Conservation (phyloP, 2,329 filamentous ascomycete genomes). For the Cercospora beticola region DNA sequence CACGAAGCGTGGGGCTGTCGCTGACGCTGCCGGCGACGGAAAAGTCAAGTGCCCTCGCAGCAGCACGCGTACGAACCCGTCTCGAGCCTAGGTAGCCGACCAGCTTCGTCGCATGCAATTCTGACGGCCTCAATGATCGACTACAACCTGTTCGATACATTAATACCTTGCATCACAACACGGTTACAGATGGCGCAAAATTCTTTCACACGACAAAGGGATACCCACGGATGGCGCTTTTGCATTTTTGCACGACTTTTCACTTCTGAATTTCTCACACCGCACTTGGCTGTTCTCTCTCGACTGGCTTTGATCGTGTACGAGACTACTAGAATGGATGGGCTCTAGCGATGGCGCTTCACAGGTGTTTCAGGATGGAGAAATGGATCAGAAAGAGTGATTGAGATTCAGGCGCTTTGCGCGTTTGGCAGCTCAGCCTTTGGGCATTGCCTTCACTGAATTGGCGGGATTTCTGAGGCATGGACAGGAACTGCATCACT, state of each 20-base stretch:
- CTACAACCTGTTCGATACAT: neutral
- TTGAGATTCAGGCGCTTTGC: slow-evolving; percentile 3
- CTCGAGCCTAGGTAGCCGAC: slow-evolving; percentile 8
- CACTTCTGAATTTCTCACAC: neutral
- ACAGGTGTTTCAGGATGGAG: neutral
- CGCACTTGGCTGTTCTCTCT: slow-evolving; percentile 2
- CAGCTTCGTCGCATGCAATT: neutral
- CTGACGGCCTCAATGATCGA: slow-evolving; percentile 1
- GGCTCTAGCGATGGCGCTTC: slow-evolving; percentile 4
- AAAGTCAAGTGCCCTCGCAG: slow-evolving; percentile 18
- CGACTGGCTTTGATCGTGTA: neutral
- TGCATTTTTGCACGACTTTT: slow-evolving; percentile 13
- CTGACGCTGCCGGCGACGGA: neutral
- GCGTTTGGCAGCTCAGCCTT: slow-evolving; percentile 11
- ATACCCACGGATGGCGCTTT: slow-evolving; percentile 12
- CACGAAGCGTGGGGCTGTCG: slow-evolving; percentile 21
- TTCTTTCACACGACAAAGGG: neutral
- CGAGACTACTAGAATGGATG: neutral
- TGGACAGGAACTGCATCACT: neutral
- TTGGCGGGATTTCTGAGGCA: neutral
- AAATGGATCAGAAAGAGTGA: neutral
- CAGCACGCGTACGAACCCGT: slow-evolving; percentile 8
- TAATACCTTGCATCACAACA: slow-evolving; percentile 2
- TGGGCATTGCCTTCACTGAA: slow-evolving; percentile 7
- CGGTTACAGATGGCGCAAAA: neutral